Conservation (phyloP, 208 protist genomes). For the Leishmania guyanensis region DNA sequence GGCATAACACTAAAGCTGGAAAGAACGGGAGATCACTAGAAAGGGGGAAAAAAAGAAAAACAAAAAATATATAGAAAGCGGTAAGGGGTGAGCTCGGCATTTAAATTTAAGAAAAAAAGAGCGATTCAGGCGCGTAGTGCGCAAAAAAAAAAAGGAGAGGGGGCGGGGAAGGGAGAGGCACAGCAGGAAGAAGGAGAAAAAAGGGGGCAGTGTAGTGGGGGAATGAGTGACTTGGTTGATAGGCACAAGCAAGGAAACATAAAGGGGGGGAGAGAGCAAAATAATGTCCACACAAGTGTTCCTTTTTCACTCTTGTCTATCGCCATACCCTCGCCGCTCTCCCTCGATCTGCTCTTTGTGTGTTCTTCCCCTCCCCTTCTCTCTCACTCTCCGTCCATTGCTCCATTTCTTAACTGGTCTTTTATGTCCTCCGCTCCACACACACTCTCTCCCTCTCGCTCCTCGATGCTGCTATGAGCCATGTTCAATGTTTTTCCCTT, state of each 20-base stretch:
- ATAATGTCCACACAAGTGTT: no score
- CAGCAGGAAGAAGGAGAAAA: not conserved
- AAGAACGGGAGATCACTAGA: not conserved
- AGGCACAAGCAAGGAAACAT: no score
- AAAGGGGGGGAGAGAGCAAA: no score
- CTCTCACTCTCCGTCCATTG: not conserved
- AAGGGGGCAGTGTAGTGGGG: not conserved
- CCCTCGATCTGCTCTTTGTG: not conserved
- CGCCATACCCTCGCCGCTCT: no score
- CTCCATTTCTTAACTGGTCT: not conserved
- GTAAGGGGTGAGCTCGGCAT: not conserved
- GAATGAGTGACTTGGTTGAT: conserved; percentile 6
- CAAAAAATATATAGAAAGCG: no score
- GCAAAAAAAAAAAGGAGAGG: not conserved
- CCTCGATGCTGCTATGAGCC: not conserved
- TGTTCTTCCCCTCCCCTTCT: not conserved
- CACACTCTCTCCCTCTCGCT: not conserved
- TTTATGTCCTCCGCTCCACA: not conserved
- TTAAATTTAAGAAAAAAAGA: not conserved
- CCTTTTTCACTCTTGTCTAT: no score
- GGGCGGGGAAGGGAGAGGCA: no score
- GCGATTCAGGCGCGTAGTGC: not conserved
- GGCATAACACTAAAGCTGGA: not conserved
- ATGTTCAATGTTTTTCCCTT: not conserved
- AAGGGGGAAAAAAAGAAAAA: not conserved